These are phyloP conservation scores for Calonectria hawksworthii DNA, from an alignment of 2,329 filamentous ascomycete species.

Conservation along the genomic window DNA sequence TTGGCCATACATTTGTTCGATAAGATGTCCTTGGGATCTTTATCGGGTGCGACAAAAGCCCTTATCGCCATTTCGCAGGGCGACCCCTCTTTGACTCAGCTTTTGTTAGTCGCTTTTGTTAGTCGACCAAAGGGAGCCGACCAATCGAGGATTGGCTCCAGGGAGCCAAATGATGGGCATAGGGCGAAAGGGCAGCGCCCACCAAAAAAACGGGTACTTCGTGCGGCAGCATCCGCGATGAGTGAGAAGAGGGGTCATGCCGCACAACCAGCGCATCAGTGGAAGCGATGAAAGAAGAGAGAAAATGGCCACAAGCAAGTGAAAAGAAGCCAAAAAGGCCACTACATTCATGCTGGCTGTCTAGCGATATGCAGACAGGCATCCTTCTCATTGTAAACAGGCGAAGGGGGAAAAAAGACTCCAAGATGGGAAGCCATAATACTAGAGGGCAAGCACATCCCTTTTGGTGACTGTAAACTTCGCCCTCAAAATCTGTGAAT, in stretches of 20 bases:
- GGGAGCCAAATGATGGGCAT: conserved; percentile 12
- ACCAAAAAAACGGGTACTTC: conserved; percentile 34
- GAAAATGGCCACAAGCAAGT: not conserved
- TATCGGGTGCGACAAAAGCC: conserved; percentile 14
- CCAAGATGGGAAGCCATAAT: not conserved
- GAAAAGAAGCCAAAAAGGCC: not conserved
- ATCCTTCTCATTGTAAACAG: not conserved
- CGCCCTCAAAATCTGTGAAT: conserved; percentile 8
- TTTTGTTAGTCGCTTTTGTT: conserved; percentile 13
- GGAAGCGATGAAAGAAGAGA: not conserved
- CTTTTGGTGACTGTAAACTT: conserved; percentile 10
- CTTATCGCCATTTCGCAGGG: conserved; percentile 16
- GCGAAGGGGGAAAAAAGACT: not conserved
- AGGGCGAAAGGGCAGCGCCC: conserved; percentile 25
- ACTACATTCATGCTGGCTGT: not conserved
- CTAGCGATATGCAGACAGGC: not conserved
- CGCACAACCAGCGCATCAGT: conserved; percentile 12
- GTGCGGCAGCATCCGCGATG: conserved; percentile 22
- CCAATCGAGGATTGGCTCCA: conserved; percentile 36
- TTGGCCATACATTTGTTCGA: not conserved
- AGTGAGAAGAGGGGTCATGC: conserved; percentile 16
- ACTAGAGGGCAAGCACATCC: not conserved
- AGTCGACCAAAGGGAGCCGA: conserved; percentile 22
- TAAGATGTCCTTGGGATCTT: not conserved
- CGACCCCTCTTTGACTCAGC: not conserved